phyloP scores from a whole-genome alignment of 352 stramenopile genomes.

The Globisporangium radiosum region DNA sequence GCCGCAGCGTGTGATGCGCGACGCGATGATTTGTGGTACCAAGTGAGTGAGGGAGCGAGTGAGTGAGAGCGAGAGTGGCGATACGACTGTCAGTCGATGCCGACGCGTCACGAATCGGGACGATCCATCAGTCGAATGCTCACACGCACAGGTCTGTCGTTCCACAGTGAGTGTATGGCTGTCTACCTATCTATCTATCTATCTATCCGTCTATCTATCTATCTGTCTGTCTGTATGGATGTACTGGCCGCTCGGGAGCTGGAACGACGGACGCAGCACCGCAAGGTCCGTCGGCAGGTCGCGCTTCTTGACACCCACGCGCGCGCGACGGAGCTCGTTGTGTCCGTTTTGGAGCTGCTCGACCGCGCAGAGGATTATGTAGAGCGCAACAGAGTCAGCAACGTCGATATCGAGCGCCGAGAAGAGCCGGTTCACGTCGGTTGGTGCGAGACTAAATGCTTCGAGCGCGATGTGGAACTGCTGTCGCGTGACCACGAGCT shows the following conservation, averaged over 20 bases:
- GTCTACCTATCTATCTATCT: no score
- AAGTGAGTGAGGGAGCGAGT: neutral
- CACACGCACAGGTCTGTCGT: no score
- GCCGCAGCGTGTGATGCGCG: slow-evolving; percentile 9
- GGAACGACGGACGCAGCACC: slow-evolving; percentile 19
- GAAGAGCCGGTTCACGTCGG: slow-evolving; percentile 58
- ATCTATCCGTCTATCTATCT: no score
- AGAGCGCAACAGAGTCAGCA: slow-evolving; percentile 40
- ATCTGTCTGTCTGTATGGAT: no score
- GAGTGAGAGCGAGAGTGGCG: neutral
- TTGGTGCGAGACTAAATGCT: slow-evolving; percentile 31
- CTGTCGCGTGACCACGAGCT: slow-evolving; percentile 42
- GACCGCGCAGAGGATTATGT: slow-evolving; percentile 34
- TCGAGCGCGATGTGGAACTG: slow-evolving; percentile 57
- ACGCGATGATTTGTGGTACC: neutral
- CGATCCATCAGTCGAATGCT: no score
- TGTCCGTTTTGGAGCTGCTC: slow-evolving; percentile 42
- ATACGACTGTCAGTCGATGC: no score
- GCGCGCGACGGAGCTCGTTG: slow-evolving; percentile 30
- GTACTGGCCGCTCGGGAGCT: slow-evolving; percentile 5
- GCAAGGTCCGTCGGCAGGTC: slow-evolving; percentile 31
- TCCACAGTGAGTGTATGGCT: no score
- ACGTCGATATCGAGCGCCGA: slow-evolving; percentile 50
- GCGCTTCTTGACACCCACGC: slow-evolving; percentile 37
- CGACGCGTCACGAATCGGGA: no score